phyloP scores from a whole-genome alignment of 2,329 filamentous ascomycete genomes.

The Penicillium sp. region DNA sequence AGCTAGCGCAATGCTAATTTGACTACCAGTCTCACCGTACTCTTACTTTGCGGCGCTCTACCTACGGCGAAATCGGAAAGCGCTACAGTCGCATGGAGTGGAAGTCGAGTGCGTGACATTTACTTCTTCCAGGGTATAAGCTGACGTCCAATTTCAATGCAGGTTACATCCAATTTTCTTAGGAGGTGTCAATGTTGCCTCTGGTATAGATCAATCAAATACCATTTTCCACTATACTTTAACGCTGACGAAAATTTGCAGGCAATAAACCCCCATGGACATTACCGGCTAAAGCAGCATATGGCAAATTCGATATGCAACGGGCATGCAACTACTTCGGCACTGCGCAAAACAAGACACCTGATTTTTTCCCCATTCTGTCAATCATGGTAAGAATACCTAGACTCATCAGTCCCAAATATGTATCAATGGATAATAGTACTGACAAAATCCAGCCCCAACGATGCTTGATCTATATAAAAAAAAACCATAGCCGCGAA shows the following conservation, averaged over 20 bases:
- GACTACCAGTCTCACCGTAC: conserved; percentile 60
- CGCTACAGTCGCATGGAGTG: conserved; percentile 60
- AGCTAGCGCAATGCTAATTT: background rate
- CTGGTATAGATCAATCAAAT: conserved; percentile 44
- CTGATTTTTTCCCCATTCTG: conserved; percentile 54
- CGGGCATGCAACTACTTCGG: conserved; percentile 56
- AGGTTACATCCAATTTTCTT: conserved; percentile 74
- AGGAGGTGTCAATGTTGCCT: conserved; percentile 63
- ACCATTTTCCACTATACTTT: background rate
- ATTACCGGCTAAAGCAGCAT: conserved; percentile 65
- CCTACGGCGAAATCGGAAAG: conserved; percentile 56
- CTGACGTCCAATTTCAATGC: background rate
- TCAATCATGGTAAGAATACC: conserved; percentile 50
- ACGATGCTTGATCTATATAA: conserved; percentile 67
- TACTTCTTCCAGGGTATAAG: background rate
- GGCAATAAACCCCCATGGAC: conserved; percentile 76
- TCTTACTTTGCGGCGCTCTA: conserved; percentile 57
- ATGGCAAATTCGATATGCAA: conserved; percentile 52
- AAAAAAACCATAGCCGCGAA: conserved; percentile 52
- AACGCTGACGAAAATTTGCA: background rate
- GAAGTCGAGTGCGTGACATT: conserved; percentile 62
- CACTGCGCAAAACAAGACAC: conserved; percentile 36
- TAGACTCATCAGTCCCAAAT: background rate
- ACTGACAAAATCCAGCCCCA: conserved; percentile 53
- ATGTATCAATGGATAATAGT: background rate